Percentiles rank a stretch among this genome's conserved stretches.
These are phyloP conservation scores for Gossypium bickii DNA, from an alignment of 345 rosid species.

Conservation along the genomic window DNA sequence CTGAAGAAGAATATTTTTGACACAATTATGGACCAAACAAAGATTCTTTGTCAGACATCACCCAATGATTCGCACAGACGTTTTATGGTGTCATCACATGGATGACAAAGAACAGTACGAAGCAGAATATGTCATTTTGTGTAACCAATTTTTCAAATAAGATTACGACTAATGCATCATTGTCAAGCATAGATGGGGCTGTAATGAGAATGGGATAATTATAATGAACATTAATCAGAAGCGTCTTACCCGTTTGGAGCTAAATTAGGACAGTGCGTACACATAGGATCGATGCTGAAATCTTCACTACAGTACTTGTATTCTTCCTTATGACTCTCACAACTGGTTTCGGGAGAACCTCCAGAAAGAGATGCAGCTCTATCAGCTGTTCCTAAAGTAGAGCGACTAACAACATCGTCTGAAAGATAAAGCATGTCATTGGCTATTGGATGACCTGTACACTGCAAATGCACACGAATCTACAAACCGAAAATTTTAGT, in stretches of 20 bases:
- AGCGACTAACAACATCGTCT: conserved; percentile 32
- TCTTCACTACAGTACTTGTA: conserved; percentile 40
- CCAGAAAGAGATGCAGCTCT: conserved; percentile 42
- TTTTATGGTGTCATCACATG: neutral
- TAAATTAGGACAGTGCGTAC: conserved; percentile 18
- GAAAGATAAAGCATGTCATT: conserved; percentile 79
- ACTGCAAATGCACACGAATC: conserved; percentile 91
- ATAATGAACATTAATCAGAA: neutral
- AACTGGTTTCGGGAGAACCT: conserved; percentile 22
- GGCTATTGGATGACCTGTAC: conserved; percentile 82
- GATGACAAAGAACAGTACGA: neutral
- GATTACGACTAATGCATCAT: neutral
- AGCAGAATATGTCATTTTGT: neutral
- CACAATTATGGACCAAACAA: neutral
- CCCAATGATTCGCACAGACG: neutral
- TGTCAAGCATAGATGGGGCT: neutral
- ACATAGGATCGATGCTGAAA: conserved; percentile 62
- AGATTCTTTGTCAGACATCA: neutral
- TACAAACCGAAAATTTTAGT: conserved; percentile 23
- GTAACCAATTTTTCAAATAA: neutral
- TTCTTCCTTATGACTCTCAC: conserved; percentile 16
- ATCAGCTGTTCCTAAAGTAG: conserved; percentile 44
- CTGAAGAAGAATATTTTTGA: neutral
- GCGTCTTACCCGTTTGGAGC: conserved; percentile 15
- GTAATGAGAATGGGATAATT: neutral